Conservation (phyloP, 192 early-diverging fungal genomes). For the Fimicolochytrium jonesii region DNA sequence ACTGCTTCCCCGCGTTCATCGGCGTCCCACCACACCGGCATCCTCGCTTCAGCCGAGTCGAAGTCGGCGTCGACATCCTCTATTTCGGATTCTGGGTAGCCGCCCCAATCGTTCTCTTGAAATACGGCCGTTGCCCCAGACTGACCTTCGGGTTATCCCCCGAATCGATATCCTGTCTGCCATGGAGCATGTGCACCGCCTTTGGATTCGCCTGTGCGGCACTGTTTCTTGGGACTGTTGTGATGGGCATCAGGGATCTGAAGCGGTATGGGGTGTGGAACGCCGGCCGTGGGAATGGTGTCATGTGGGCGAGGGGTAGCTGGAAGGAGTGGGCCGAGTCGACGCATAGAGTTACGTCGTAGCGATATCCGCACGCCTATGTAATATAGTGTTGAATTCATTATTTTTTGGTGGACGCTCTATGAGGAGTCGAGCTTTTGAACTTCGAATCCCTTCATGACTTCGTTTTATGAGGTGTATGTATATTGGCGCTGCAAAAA, state of each 20-base stretch:
- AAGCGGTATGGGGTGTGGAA: conserved; percentile 20
- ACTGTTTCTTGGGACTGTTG: conserved; percentile 28
- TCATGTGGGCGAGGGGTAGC: conserved; percentile 28
- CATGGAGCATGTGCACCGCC: conserved; percentile 37
- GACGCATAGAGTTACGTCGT: no score
- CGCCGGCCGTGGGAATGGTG: conserved; percentile 19
- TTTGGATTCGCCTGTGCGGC: conserved; percentile 36
- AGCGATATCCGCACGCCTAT: no score
- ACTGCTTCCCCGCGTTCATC: conserved; percentile 40
- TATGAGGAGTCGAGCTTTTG: no score
- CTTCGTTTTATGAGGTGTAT: no score
- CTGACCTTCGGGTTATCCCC: conserved; percentile 5
- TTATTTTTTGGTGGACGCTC: no score
- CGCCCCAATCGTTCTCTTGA: conserved; percentile 29
- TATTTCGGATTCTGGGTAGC: conserved; percentile 37
- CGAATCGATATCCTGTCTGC: conserved; percentile 5
- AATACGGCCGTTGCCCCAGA: conserved; percentile 29
- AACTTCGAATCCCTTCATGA: no score
- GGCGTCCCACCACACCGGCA: conserved; percentile 43
- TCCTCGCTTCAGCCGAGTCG: conserved; percentile 42
- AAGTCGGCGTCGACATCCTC: conserved; percentile 35
- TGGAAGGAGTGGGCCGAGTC: conserved; percentile 30
- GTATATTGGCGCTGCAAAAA: no score
- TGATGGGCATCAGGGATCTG: conserved; percentile 37
- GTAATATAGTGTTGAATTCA: no score